Conservation (phyloP, 306 rosid species). For the Sindora glabra region DNA sequence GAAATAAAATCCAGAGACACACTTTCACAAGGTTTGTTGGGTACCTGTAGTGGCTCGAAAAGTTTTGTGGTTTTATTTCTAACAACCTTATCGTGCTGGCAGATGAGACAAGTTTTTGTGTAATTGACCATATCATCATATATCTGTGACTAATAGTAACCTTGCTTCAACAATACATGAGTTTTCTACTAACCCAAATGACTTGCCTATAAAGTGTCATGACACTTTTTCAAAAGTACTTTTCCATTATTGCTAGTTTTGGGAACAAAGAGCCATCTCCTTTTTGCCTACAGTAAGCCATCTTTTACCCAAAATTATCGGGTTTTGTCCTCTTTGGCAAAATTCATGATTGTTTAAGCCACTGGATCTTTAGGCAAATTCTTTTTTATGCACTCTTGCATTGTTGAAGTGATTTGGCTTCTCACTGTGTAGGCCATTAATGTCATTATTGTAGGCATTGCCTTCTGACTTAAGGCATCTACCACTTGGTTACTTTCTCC, state of each 20-base stretch:
- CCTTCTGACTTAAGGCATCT: too few species aligned
- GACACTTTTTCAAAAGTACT: neutral
- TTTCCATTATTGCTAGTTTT: neutral
- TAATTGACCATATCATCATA: neutral
- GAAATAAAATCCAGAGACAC: neutral
- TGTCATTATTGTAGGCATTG: too few species aligned
- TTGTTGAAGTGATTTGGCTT: too few species aligned
- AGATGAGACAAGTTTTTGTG: neutral
- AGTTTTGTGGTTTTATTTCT: neutral
- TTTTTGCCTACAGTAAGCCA: neutral
- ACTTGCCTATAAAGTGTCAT: neutral
- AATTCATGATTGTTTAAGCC: too few species aligned
- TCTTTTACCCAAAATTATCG: neutral
- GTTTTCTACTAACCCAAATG: neutral
- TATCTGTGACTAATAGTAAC: neutral
- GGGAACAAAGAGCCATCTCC: neutral
- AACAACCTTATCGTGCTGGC: too few species aligned
- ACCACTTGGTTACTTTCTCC: too few species aligned
- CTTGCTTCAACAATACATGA: neutral
- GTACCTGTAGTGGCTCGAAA: neutral
- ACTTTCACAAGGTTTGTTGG: neutral
- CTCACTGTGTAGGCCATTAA: too few species aligned
- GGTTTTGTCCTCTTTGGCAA: too few species aligned
- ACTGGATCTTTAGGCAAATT: too few species aligned
- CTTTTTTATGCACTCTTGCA: too few species aligned